Conservation (phyloP, 1,139 yeast genomes). For the Chernovozyma aurita region DNA sequence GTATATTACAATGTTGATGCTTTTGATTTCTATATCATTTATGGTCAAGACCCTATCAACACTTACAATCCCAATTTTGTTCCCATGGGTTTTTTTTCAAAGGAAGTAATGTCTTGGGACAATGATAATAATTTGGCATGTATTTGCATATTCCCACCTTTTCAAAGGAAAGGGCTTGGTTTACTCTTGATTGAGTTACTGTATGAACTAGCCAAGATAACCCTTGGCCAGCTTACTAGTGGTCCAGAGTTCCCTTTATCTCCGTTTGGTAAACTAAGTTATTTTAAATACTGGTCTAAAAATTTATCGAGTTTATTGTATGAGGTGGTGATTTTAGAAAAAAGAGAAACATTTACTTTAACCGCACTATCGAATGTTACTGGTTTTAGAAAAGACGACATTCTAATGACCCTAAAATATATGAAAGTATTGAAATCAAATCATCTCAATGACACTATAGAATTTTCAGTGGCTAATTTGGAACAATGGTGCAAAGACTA, state of each 20-base stretch:
- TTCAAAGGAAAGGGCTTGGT: conserved; percentile 75
- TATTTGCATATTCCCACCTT: conserved; percentile 87
- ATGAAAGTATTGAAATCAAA: conserved; percentile 44
- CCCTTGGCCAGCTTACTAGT: conserved; percentile 51
- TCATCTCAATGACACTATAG: conserved; percentile 13
- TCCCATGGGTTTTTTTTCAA: conserved; percentile 91
- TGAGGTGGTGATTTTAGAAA: conserved; percentile 23
- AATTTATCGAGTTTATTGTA: conserved; percentile 34
- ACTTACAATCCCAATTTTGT: conserved; percentile 16
- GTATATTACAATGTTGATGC: conserved; percentile 74
- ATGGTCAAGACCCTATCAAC: conserved; percentile 30
- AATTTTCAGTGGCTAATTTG: conserved; percentile 20
- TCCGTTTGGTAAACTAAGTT: conserved; percentile 71
- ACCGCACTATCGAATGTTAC: conserved; percentile 52
- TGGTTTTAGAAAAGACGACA: conserved; percentile 69
- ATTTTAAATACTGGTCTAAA: conserved; percentile 74
- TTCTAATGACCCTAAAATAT: conserved; percentile 56
- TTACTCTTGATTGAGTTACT: conserved; percentile 78
- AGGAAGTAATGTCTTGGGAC: conserved; percentile 81
- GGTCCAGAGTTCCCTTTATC: conserved; percentile 94
- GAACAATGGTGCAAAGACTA: conserved; percentile 26
- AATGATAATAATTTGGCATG: conserved; percentile 81
- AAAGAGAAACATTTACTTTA: conserved; percentile 35
- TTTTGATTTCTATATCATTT: conserved; percentile 76
- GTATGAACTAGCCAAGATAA: conserved; percentile 57